Evolutionary conservation across 1,284 basidiomycete genomes (phyloP).

Genomic region (Ustilago loliicola): DNA sequence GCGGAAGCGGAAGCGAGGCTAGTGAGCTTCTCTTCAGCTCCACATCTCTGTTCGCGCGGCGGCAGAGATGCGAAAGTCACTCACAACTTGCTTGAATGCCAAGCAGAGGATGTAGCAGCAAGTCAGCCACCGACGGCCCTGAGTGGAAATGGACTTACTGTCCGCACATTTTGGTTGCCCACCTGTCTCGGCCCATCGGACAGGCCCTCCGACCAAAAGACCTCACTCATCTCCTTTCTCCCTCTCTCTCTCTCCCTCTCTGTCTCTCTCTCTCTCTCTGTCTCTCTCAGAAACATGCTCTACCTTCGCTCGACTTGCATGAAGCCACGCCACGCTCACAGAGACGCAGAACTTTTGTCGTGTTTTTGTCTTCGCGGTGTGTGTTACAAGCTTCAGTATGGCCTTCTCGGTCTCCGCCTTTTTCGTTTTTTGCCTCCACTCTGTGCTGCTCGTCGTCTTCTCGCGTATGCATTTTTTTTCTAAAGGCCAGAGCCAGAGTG

Average conservation of each 20-base stretch:
- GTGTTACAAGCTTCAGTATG: not conserved
- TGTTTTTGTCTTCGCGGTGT: not conserved
- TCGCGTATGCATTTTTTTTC: too few relatives aligned
- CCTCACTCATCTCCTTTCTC: not conserved
- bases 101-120: conserved; percentile 10
- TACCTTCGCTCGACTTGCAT: not conserved
- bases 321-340: conserved; percentile 6
- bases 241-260: not conserved
- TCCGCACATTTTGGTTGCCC: not conserved
- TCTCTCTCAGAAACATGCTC: not conserved
- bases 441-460: conserved; percentile 1
- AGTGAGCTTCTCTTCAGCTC: not conserved
- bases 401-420: conserved; percentile 8
- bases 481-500: too few relatives aligned
- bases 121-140: conserved; percentile 21
- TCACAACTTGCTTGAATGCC: conserved; percentile 7
- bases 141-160: conserved; percentile 30
- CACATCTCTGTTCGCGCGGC: conserved; percentile 6
- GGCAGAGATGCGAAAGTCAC: conserved; percentile 8
- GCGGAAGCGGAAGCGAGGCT: not conserved
- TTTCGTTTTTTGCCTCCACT: conserved; percentile 8
- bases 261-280: not conserved
- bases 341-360: not conserved
- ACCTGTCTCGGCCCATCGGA: conserved; percentile 40
- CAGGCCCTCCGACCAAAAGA: conserved; percentile 18